Base-by-base conservation (phyloP, 1,139 yeast genomes). In the Scheffersomyces insectosa region DNA sequence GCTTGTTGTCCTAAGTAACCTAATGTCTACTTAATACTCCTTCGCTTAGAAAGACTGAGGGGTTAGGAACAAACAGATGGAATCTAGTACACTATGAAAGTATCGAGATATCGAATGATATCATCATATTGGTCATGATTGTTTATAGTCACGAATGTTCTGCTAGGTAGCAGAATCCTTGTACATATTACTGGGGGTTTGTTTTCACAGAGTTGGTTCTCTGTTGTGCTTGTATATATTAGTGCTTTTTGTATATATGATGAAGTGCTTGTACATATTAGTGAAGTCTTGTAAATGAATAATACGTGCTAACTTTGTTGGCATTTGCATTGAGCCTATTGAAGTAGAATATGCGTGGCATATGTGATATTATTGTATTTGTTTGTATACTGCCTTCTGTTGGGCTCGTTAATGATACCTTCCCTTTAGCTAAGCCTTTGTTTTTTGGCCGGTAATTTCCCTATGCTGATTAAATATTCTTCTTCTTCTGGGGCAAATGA, bases 1-100 rank as follows among this genome's bases (percentile, higher is more conserved):
- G 86, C 48, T 60, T 85, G 35, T 70, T 86, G 40, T 82, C 89
- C 14, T 62, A 37, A 42, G 20, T 23, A n/a, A 8, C 11, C 14
- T n/a, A 2, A 23, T 14, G 23, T 13, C 34, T 27, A 9, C 15
- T 30, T 10, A 14, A 15, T 20, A 30, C 14, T 8, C 6, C 27
- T n/a, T 30, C 5, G 32, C 14, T 3, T 12, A 12, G 9, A 13
- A 12, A 6, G 33, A 12, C 9, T 30, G 3, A 30, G 7, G 33
- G 33, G 10, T 12, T 6, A 12, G 13, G 33, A 9, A 12, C 9
- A 3, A 30, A 8, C 8, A 30, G 7, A 30, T 12, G 33, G 8
- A 13, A 12, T 30, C 8, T 9, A 30, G 14, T 7, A 30, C 7
- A 3, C 14, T 15, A 16, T 16, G 39, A 28, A n/a, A 38, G 42